Percentiles rank a stretch among this genome's conserved stretches.
phyloP scores from a whole-genome alignment of 768 basidiomycete species.

The Astraeus odoratus region DNA sequence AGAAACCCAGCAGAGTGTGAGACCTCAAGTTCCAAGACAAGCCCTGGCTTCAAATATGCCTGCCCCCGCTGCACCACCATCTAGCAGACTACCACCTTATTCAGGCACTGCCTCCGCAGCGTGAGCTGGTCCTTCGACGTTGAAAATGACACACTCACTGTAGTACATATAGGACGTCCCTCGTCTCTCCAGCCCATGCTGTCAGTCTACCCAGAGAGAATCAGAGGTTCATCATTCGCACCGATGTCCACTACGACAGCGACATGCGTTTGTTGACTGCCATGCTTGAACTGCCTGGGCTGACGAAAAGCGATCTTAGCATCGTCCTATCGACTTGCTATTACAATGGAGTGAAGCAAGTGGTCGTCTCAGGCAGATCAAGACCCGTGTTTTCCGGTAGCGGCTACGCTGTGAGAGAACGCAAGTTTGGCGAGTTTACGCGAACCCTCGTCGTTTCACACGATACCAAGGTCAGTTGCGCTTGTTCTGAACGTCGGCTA shows the following conservation, averaged over 20 bases:
- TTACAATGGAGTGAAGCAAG: constrained; percentile 56
- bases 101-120: constrained; percentile 4
- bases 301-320: constrained; percentile 49
- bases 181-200: constrained; percentile 22
- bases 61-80: constrained; percentile 6
- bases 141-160: constrained; percentile 10
- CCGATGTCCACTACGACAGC: constrained; percentile 54
- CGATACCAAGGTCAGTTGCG: constrained; percentile 45
- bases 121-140: constrained; percentile 3
- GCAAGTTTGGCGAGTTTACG: constrained; percentile 44
- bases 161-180: constrained; percentile 11
- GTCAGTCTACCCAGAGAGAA: constrained; percentile 4
- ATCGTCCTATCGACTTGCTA: constrained; percentile 54
- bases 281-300: constrained; percentile 65
- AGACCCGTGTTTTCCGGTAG: constrained; percentile 35
- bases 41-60: constrained; percentile 8
- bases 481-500: background rate
- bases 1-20: constrained; percentile 20
- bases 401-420: constrained; percentile 45
- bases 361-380: constrained; percentile 47
- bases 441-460: constrained; percentile 49
- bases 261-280: constrained; percentile 46
- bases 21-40: constrained; percentile 21
- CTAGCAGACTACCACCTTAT: constrained; percentile 1
- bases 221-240: constrained; percentile 41